Evolutionary conservation across 352 stramenopile species (phyloP).

Genomic region (Peronospora destructor): DNA sequence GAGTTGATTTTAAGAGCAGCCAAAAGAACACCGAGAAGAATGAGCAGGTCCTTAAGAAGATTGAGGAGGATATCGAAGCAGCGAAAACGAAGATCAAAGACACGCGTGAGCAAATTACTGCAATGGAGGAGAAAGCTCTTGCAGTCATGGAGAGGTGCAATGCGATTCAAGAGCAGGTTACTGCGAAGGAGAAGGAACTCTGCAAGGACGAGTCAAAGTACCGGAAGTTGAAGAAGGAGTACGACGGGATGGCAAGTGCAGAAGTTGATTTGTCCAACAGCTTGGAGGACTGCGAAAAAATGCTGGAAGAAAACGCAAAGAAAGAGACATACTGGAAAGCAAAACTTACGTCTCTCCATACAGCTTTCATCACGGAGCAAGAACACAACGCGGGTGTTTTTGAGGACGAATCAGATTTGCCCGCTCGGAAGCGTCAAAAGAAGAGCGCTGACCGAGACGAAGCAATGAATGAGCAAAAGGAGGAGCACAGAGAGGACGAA

Average conservation of each 20-base stretch:
- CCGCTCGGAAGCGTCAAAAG: conserved; percentile 40
- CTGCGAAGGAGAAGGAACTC: conserved; percentile 77
- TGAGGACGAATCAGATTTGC: conserved; percentile 47
- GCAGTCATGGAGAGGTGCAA: conserved; percentile 90
- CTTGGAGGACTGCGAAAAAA: conserved; percentile 90
- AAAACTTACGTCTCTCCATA: conserved; percentile 65
- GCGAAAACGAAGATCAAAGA: conserved; percentile 69
- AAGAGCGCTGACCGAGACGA: conserved; percentile 32
- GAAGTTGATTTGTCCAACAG: conserved; percentile 92
- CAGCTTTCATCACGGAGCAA: conserved; percentile 54
- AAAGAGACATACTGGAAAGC: conserved; percentile 84
- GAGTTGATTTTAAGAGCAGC: conserved; percentile 75
- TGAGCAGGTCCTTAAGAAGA: conserved; percentile 44
- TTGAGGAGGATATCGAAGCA: conserved; percentile 74
- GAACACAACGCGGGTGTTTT: conserved; percentile 69
- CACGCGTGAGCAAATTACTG: conserved; percentile 85
- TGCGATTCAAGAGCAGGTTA: conserved; percentile 82
- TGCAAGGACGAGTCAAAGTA: conserved; percentile 75
- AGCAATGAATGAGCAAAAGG: conserved; percentile 35
- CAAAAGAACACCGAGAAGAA: conserved; percentile 80
- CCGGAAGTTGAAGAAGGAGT: conserved; percentile 84
- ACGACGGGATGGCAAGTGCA: conserved; percentile 84
- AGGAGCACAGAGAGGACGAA: conserved; percentile 30
- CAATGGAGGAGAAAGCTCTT: conserved; percentile 90
- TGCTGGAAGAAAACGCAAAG: conserved; percentile 88